phyloP scores from a whole-genome alignment of 2,329 filamentous ascomycete genomes.

The Colletotrichum ledebouriae region DNA sequence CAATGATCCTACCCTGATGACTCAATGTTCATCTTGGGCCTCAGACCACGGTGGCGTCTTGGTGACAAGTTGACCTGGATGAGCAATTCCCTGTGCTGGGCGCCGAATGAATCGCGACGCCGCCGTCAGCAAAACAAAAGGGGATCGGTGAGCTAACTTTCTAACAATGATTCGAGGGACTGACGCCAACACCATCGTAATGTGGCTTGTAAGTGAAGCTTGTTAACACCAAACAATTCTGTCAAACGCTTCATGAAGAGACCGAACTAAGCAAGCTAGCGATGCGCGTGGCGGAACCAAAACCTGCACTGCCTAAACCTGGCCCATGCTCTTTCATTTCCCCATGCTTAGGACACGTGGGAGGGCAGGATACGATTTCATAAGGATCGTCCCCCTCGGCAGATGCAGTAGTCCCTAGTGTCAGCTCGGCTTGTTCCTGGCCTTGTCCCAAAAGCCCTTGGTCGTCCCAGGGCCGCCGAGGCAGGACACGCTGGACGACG shows the following conservation, averaged over 20 bases:
- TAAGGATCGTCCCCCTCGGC: slow-evolving; percentile 36
- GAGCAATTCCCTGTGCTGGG: neutral
- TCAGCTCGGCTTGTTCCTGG: slow-evolving; percentile 36
- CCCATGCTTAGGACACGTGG: slow-evolving; percentile 41
- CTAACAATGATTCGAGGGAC: slow-evolving; percentile 20
- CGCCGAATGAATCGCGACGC: neutral
- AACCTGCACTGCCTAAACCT: slow-evolving; percentile 33
- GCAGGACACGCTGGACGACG: slow-evolving; percentile 12
- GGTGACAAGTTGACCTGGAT: slow-evolving; percentile 17
- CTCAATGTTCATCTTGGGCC: neutral
- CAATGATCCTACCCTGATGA: neutral
- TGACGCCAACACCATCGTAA: slow-evolving; percentile 21
- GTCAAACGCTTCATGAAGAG: slow-evolving; percentile 4
- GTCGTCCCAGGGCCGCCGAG: slow-evolving; percentile 16
- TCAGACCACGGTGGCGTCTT: slow-evolving; percentile 14
- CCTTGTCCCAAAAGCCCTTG: slow-evolving; percentile 36
- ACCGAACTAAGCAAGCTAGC: slow-evolving; percentile 17
- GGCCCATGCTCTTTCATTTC: slow-evolving; percentile 40
- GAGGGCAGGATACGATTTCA: slow-evolving; percentile 36
- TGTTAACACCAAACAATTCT: slow-evolving; percentile 18
- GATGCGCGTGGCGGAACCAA: slow-evolving; percentile 24
- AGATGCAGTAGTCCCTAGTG: slow-evolving; percentile 28
- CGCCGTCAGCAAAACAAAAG: slow-evolving; percentile 26
- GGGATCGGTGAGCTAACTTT: slow-evolving; percentile 15
- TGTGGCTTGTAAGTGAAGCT: slow-evolving; percentile 28